Conservation (phyloP, 208 protist species). For the Phytomonas francai region DNA sequence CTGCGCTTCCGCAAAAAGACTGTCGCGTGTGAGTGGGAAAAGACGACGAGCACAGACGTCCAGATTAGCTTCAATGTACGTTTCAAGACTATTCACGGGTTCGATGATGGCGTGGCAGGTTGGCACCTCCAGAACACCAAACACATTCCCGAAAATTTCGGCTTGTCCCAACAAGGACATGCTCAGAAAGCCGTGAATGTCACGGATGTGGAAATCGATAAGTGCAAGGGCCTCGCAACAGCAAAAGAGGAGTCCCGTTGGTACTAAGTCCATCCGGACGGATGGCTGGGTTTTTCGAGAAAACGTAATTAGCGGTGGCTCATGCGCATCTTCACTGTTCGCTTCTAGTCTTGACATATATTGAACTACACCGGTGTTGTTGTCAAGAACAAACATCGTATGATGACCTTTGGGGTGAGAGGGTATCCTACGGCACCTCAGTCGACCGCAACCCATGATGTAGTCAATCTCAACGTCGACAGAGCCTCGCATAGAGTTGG, state of each 20-base stretch:
- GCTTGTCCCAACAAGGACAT: conserved; percentile 44
- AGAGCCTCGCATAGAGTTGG: conserved; percentile 9
- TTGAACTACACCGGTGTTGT: conserved; percentile 54
- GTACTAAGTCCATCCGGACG: conserved; percentile 67
- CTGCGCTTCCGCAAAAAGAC: conserved; percentile 62
- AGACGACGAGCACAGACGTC: conserved; percentile 68
- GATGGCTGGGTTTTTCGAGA: conserved; percentile 28
- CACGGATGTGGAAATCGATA: conserved; percentile 59
- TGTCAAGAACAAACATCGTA: conserved; percentile 68
- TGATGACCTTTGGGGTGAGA: conserved; percentile 36
- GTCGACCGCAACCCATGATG: conserved; percentile 19
- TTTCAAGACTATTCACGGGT: conserved; percentile 41
- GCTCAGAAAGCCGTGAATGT: conserved; percentile 62
- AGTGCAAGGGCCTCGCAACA: conserved; percentile 55
- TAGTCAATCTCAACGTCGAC: not conserved
- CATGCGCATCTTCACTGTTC: conserved; percentile 23
- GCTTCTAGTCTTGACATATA: conserved; percentile 53
- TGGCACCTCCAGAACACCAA: conserved; percentile 50
- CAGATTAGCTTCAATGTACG: conserved; percentile 75
- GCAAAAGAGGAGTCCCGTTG: conserved; percentile 71
- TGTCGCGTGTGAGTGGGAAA: conserved; percentile 77
- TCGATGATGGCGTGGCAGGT: conserved; percentile 34
- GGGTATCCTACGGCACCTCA: conserved; percentile 30
- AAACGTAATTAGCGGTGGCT: conserved; percentile 46
- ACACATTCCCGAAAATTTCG: conserved; percentile 72